Base-by-base conservation (phyloP, 257 asterid genomes). In the Petrea volubilis region DNA sequence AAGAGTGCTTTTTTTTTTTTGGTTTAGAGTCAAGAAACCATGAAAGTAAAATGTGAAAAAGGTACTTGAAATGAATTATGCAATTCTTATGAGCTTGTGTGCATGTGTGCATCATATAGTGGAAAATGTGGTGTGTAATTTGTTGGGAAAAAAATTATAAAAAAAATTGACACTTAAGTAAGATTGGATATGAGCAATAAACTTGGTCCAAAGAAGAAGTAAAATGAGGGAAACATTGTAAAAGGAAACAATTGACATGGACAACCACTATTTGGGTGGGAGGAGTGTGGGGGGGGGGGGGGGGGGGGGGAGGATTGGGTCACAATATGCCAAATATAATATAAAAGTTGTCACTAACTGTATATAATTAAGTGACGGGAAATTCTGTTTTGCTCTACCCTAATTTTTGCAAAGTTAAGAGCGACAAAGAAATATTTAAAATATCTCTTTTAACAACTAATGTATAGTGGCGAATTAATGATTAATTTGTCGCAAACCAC, bases 21-120 rank as follows among this genome's bases (percentile, higher is more conserved):
- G 7, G 3, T 56, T 29, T 64, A 28, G 61, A 65, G 73, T 65
- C 68, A 74, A 74, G 55, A 63, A 64, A 64, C 40, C 17, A 73
- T 55, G 43, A 56, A 44, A 47, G 43, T 56, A 5, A 74, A 66
- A 50, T 60, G 52, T 60, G 52, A 60, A 71, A 60, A 68, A 36
- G 12, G 3, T 40, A 20, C 6, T 3, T 38, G 9, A 38, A 5
- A 38, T 38, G 9, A 2, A 38, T 2, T 38, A 38, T 38, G 43
- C 9, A 38, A 5, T 38, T 38, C 8, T 38, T 38, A 12, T 38
- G 43, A 5, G 43, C 6, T 38, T 38, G 43, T 5, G 5, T 38
- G 10, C 43, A 2, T 38, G 12, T 38, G 12, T 3, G 43, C 38
- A 31, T 3, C 3, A 25, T 38, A 60, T 62, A 21, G 24, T 20